Evolutionary conservation across 2,329 filamentous ascomycete species (phyloP).

Genomic region (Mycosphaerella sp.): DNA sequence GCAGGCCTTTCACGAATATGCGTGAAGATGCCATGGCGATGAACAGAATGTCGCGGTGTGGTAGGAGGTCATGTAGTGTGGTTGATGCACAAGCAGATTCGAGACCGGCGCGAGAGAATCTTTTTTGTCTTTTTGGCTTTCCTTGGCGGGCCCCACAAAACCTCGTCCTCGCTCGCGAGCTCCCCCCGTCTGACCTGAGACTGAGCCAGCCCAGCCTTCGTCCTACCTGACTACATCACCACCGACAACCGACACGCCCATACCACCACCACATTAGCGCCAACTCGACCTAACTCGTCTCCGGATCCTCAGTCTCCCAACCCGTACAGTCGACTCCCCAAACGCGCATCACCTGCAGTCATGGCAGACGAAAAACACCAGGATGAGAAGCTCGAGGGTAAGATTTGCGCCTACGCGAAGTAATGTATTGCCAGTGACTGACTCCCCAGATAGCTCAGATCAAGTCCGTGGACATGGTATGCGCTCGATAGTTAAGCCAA

Average conservation of each 20-base stretch:
- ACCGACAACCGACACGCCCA: neutral
- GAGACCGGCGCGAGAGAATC: neutral
- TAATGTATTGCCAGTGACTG: constrained; percentile 6
- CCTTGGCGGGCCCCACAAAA: neutral
- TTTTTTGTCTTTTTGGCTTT: neutral
- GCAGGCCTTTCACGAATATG: constrained; percentile 66
- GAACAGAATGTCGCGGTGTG: neutral
- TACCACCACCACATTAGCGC: too few relatives aligned
- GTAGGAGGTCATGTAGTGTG: neutral
- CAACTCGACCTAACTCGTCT: neutral
- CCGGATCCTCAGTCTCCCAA: neutral
- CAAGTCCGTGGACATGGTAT: constrained; percentile 98
- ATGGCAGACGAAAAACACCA: constrained; percentile 27
- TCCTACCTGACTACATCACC: neutral
- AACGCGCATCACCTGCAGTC: constrained; percentile 5
- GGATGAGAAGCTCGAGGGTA: constrained; percentile 63
- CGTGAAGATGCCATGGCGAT: constrained; percentile 64
- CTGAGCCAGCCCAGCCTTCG: too few relatives aligned
- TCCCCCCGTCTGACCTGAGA: too few relatives aligned
- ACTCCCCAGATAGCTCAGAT: constrained; percentile 64
- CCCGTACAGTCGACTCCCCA: neutral
- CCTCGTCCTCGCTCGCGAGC: neutral
- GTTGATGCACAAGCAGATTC: neutral
- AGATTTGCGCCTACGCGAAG: constrained; percentile 30
- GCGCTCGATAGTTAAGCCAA: constrained; percentile 19